Conservation (phyloP, 2,329 filamentous ascomycete species). For the Botrytis deweyae region DNA sequence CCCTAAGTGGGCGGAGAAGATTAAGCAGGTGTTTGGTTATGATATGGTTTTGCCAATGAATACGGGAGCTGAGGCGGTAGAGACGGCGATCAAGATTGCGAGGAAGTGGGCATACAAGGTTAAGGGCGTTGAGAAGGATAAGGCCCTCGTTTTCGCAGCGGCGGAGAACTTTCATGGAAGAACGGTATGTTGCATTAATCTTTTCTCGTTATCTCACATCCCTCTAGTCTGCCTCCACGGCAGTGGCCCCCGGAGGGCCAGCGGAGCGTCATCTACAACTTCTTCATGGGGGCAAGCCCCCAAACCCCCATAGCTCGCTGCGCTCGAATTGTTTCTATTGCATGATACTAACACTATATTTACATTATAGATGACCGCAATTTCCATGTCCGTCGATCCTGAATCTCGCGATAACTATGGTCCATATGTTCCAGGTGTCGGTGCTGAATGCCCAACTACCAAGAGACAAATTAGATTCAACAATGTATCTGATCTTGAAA, state of each 20-base stretch:
- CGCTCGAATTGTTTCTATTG: neutral
- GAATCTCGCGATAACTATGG: slow-evolving; percentile 95
- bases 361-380: slow-evolving; percentile 68
- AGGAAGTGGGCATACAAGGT: slow-evolving; percentile 98
- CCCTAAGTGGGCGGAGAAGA: slow-evolving; percentile 90
- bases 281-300: slow-evolving; percentile 1
- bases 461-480: slow-evolving; percentile 81
- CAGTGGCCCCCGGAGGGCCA: slow-evolving; percentile 9
- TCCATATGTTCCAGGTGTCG: slow-evolving; percentile 87
- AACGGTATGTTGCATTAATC: slow-evolving; percentile 61
- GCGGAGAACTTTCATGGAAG: slow-evolving; percentile 95
- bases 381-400: slow-evolving; percentile 91
- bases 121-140: slow-evolving; percentile 81
- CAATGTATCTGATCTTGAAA: slow-evolving; percentile 76
- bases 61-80: slow-evolving; percentile 92
- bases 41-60: slow-evolving; percentile 99
- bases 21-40: slow-evolving; percentile 85
- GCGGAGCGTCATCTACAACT: neutral
- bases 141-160: slow-evolving; percentile 82
- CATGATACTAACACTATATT: slow-evolving; percentile 10
- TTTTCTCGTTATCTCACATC: neutral
- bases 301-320: slow-evolving; percentile 10
- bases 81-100: slow-evolving; percentile 94
- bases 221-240: neutral
- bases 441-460: slow-evolving; percentile 72